Conservation (phyloP, 768 basidiomycete species). For the Russula foetens region DNA sequence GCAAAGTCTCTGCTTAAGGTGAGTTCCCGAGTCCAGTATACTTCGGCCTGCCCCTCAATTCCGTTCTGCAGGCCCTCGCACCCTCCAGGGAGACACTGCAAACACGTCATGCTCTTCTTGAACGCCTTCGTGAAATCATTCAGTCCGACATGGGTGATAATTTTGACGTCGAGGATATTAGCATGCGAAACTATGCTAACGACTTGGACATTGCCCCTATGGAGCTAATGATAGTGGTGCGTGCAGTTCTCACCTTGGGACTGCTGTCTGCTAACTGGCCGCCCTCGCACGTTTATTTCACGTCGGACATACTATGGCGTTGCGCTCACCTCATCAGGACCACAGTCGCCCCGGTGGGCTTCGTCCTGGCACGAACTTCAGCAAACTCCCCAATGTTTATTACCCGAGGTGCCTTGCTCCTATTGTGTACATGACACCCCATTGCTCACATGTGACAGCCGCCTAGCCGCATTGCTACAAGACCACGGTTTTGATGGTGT, state of each 20-base stretch:
- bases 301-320: background rate
- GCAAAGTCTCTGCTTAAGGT: constrained; percentile 6
- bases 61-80: background rate
- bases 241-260: background rate
- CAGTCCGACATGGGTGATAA: background rate
- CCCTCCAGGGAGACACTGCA: background rate
- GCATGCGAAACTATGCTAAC: constrained; percentile 12
- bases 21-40: background rate
- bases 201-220: constrained; percentile 16
- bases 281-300: background rate
- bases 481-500: constrained; percentile 15
- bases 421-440: background rate
- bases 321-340: background rate
- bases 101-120: constrained; percentile 1
- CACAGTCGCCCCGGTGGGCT: background rate
- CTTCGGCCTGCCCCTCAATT: background rate
- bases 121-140: constrained; percentile 5
- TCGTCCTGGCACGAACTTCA: background rate
- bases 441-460: constrained; percentile 4
- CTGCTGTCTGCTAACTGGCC: background rate
- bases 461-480: constrained; percentile 8
- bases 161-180: constrained; percentile 13
- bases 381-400: constrained; percentile 10
- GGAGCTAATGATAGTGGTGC: constrained; percentile 13
- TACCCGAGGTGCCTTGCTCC: constrained; percentile 8